Evolutionary conservation across 192 early-diverging fungal genomes (phyloP).

Genomic region (Backusella tarrabulga): DNA sequence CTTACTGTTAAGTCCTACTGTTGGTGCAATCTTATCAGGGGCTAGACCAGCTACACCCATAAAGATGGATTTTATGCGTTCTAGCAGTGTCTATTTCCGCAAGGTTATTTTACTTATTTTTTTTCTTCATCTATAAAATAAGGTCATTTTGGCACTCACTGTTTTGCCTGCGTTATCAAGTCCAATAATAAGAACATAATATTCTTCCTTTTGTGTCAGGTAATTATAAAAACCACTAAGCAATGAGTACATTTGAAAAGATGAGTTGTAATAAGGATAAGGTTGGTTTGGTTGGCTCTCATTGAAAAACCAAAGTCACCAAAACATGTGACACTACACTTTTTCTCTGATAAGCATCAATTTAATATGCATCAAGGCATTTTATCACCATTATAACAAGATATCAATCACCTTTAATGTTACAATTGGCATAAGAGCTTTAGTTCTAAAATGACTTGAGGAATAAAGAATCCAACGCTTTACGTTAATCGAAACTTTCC

Average conservation of each 20-base stretch:
- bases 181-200: conserved; percentile 91
- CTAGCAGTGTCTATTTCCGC: conserved; percentile 77
- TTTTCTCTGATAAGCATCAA: not conserved
- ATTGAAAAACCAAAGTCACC: not conserved
- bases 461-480: not conserved
- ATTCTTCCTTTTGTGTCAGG: conserved; percentile 88
- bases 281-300: not conserved
- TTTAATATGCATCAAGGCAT: not conserved
- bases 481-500: not conserved
- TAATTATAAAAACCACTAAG: conserved; percentile 88
- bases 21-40: conserved; percentile 80
- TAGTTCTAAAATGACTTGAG: not conserved
- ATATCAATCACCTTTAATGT: too few species aligned
- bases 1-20: conserved; percentile 90
- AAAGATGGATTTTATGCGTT: conserved; percentile 84
- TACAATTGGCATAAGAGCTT: too few species aligned
- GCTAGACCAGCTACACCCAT: conserved; percentile 69
- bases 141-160: not conserved
- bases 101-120: not conserved
- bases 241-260: conserved; percentile 82
- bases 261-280: conserved; percentile 1
- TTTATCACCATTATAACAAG: too few species aligned
- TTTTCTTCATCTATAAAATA: not conserved
- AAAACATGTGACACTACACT: not conserved
- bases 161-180: conserved; percentile 99